Conservation (phyloP, 208 protist species). For the Trypanosoma grayi region DNA sequence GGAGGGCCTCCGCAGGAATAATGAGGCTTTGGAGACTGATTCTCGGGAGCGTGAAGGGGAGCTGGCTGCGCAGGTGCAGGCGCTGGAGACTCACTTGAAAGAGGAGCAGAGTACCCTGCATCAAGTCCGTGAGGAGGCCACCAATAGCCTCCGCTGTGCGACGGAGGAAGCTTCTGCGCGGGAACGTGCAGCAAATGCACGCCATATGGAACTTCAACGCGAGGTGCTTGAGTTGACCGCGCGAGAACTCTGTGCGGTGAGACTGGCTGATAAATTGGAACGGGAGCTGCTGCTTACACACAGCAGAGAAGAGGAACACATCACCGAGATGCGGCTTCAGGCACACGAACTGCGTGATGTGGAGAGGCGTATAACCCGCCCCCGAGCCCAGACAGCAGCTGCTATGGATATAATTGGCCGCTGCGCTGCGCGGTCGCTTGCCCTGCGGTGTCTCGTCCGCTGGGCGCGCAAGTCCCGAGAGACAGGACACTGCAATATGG, state of each 20-base stretch:
- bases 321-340: neutral
- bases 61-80: neutral
- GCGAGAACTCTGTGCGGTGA: neutral
- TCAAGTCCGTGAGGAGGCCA: neutral
- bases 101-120: neutral
- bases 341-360: constrained; percentile 1
- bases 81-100: neutral
- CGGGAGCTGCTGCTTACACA: neutral
- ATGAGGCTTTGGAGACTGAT: neutral
- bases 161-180: neutral
- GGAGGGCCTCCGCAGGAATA: neutral
- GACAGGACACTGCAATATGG: neutral
- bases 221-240: neutral
- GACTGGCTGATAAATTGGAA: neutral
- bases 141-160: neutral
- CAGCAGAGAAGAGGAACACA: neutral
- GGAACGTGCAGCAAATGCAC: neutral
- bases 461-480: constrained; percentile 5
- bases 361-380: neutral
- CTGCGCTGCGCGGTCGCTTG: neutral
- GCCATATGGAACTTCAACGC: neutral
- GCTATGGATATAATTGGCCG: neutral
- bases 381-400: neutral
- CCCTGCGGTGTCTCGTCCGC: neutral
- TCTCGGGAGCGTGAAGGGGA: neutral